phyloP scores from a whole-genome alignment of 1,284 basidiomycete species.

The Ustilago esculenta region DNA sequence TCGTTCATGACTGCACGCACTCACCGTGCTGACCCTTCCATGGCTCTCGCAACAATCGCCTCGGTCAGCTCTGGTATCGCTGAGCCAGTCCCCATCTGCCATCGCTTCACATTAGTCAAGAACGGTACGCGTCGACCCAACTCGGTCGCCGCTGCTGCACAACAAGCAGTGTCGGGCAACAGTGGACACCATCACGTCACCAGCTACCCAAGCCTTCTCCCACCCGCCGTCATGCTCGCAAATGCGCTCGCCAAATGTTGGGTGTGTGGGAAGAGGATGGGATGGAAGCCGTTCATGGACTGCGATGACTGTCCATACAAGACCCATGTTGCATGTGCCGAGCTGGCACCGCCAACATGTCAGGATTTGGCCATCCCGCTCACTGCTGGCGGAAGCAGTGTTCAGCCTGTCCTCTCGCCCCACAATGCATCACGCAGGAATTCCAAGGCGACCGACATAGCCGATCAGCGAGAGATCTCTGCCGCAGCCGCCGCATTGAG shows the following conservation, averaged over 20 bases:
- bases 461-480: constrained; percentile 42
- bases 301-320: constrained; percentile 65
- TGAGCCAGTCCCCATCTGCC: constrained; percentile 46
- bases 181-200: constrained; percentile 17
- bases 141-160: constrained; percentile 35
- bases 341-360: constrained; percentile 57
- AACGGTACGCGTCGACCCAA: constrained; percentile 56
- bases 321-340: constrained; percentile 60
- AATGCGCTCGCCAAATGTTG: constrained; percentile 62
- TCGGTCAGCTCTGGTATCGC: constrained; percentile 35
- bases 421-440: constrained; percentile 37
- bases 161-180: constrained; percentile 20
- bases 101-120: constrained; percentile 63
- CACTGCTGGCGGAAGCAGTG: constrained; percentile 14
- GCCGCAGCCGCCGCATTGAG: constrained; percentile 43
- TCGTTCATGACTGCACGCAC: constrained; percentile 58
- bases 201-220: constrained; percentile 46
- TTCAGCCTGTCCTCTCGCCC: constrained; percentile 35
- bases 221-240: constrained; percentile 60
- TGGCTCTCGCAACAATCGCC: constrained; percentile 56
- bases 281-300: constrained; percentile 63
- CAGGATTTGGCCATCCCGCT: constrained; percentile 53
- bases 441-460: constrained; percentile 34
- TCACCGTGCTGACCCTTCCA: constrained; percentile 42
- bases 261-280: constrained; percentile 59